Conservation (phyloP, 768 basidiomycete species). For the Udeniomyces megalosporus region DNA sequence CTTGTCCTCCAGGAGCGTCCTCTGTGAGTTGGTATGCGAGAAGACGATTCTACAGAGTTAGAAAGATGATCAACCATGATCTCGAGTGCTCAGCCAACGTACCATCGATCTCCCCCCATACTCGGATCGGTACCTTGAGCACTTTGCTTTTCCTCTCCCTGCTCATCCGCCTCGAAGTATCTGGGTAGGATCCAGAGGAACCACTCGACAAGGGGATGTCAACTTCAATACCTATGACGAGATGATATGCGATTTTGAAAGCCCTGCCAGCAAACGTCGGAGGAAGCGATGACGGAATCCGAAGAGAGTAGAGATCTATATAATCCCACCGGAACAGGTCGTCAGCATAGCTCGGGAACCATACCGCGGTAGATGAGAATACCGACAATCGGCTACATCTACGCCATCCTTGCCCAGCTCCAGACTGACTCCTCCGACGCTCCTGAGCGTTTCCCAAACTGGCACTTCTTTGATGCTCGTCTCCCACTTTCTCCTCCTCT, state of each 20-base stretch:
- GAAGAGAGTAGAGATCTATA: constrained; percentile 61
- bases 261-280: constrained; percentile 78
- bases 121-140: constrained; percentile 72
- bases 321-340: background rate
- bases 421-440: constrained; percentile 80
- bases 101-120: constrained; percentile 80
- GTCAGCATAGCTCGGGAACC: too few relatives aligned
- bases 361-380: too few relatives aligned
- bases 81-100: constrained; percentile 19
- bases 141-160: constrained; percentile 36
- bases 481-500: constrained; percentile 30
- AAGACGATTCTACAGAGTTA: background rate
- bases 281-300: constrained; percentile 62
- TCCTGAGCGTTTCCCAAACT: constrained; percentile 67
- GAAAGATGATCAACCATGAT: background rate
- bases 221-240: constrained; percentile 74
- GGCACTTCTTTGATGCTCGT: constrained; percentile 39
- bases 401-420: constrained; percentile 63
- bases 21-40: too few relatives aligned
- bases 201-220: constrained; percentile 33
- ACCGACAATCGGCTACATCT: constrained; percentile 38
- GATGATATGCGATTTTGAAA: constrained; percentile 72
- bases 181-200: constrained; percentile 26
- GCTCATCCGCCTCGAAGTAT: too few relatives aligned
- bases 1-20: background rate